Base-by-base conservation (phyloP, 179 eudicot species). In the Beta corolliflora region DNA sequence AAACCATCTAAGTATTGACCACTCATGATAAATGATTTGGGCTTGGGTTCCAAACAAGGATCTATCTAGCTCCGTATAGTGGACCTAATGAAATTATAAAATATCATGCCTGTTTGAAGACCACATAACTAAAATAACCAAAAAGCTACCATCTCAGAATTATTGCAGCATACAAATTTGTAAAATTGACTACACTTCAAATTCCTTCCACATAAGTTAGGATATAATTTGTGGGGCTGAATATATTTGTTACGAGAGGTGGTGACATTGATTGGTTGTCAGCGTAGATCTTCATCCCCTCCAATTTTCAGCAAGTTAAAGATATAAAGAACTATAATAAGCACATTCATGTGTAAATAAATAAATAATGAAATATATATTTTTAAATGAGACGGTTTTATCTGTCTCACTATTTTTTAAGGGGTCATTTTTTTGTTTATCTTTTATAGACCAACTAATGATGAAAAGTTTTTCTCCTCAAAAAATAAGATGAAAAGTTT, bases 11-110 rank as follows among this genome's bases (percentile, higher is more conserved):
- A 46, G 29, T 25, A 71, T 19, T 19, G 74, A 46, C 74, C 48
- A 67, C 74, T 71, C 25, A 45, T 48, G 52, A 48, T 48, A 48
- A 48, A 71, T 71, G 55, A 71, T 71, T 71, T 71, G 74, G 36
- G 56, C 74, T 44, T 44, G 72, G 50, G 50, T 67, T 15, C 71
- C 52, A 69, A 69, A 69, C 53, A 36, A 69, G 73, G 50, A 44
- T 69, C 41, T 9, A 16, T 45, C 10, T 41, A 69, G 73, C 23
- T 21, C 53, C 5, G 12, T 41, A 44, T 18, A 71, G 72, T 68
- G 68, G 72, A 41, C 72, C 45, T 66, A 8, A 66, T 15, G 1
- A 29, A 29, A 29, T 29, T 48, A 48, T 48, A 48, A 3, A 48
- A 48, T 9, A 48, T 36, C 41, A 61, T 7, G 29, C 29, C 29